Conservation (phyloP, 257 asterid genomes). For the Anisodus tanguticus region DNA sequence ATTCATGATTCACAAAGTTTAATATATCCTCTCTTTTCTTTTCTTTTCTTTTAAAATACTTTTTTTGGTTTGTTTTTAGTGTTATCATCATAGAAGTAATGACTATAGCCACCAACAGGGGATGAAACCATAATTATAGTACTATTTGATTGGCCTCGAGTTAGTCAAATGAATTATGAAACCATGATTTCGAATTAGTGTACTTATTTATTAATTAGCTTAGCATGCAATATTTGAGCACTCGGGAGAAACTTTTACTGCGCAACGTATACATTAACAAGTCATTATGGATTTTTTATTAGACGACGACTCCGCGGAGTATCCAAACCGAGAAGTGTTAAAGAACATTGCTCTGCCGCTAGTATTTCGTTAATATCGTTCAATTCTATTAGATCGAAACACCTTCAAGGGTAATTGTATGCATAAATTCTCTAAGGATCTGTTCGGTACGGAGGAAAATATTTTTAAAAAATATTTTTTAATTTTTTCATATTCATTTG, state of each 20-base stretch:
- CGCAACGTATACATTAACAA: no score
- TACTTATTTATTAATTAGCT: background rate
- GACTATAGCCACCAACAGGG: background rate
- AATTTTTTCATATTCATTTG: no score
- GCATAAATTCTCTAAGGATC: background rate
- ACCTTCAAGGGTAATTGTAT: background rate
- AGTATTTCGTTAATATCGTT: background rate
- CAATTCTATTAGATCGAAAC: background rate
- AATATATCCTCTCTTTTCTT: background rate
- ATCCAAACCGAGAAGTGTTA: background rate
- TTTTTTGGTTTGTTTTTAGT: background rate
- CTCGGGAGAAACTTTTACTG: no score
- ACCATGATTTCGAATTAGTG: background rate
- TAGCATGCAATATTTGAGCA: background rate
- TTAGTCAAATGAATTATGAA: background rate
- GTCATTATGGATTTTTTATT: no score
- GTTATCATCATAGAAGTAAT: background rate
- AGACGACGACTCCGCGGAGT: background rate
- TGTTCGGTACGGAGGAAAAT: no score
- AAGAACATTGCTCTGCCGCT: background rate
- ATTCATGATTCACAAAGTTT: background rate
- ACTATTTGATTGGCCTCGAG: background rate
- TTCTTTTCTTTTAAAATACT: no score
- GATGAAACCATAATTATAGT: background rate
- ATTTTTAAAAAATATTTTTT: no score